Percentiles rank a stretch among this genome's conserved stretches.
Evolutionary conservation across 75 land plant species (phyloP).

Genomic region (Cryptomeria japonica): DNA sequence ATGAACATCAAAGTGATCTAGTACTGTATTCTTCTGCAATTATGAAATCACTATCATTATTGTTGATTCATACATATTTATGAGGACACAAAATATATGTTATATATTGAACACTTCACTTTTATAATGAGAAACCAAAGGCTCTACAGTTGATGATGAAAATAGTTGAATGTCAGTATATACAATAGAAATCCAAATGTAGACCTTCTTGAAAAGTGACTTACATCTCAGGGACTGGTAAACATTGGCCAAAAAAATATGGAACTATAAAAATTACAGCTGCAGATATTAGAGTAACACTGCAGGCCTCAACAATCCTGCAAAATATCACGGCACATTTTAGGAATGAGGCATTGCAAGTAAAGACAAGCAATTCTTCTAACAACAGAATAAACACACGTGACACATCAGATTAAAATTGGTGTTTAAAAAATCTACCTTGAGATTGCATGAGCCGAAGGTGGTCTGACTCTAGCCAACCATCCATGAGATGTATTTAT

Average conservation of each 20-base stretch:
- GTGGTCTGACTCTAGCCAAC: conserved; percentile 30
- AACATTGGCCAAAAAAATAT: conserved; percentile 33
- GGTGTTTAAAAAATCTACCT: conserved; percentile 21
- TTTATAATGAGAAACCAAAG: not conserved
- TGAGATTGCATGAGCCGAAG: conserved; percentile 13
- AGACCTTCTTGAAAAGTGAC: conserved; percentile 5
- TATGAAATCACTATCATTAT: not conserved
- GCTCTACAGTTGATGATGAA: not conserved
- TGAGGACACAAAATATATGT: not conserved
- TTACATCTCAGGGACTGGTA: conserved; percentile 36
- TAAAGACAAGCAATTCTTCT: not conserved
- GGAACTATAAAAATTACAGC: conserved; percentile 34
- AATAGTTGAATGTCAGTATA: not conserved
- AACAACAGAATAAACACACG: not conserved
- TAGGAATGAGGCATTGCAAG: conserved; percentile 6
- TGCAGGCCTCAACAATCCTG: conserved; percentile 45
- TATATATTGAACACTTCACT: not conserved
- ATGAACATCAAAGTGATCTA: not conserved
- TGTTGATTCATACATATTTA: not conserved
- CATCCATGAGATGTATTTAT: conserved; percentile 43
- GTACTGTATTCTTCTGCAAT: not conserved
- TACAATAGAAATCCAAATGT: not conserved
- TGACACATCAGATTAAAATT: conserved; percentile 4
- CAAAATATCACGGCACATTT: not conserved
- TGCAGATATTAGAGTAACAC: conserved; percentile 27